Evolutionary conservation across 371 early-diverging fungal species (phyloP).

Genomic region (Umbelopsis sp.): DNA sequence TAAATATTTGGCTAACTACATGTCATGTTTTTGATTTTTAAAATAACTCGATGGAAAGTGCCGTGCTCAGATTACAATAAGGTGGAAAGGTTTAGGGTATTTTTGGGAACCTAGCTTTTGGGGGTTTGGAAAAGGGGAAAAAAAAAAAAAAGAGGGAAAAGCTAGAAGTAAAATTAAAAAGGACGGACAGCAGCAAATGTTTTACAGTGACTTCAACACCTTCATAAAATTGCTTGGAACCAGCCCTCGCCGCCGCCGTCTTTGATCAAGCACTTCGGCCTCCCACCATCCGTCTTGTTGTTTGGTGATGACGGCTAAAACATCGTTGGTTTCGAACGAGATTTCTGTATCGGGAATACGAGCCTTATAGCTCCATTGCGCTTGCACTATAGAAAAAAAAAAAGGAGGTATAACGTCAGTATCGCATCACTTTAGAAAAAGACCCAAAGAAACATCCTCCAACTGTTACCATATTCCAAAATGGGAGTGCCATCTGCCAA

Average conservation of each 20-base stretch:
- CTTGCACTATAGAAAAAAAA: not conserved
- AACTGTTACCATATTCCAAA: conserved; percentile 24
- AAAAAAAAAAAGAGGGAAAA: not conserved
- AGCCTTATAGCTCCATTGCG: conserved; percentile 11
- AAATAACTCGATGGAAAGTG: not conserved
- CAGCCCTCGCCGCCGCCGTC: conserved; percentile 28
- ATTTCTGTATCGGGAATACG: conserved; percentile 26
- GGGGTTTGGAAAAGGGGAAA: not conserved
- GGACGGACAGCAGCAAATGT: not conserved
- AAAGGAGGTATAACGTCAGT: not conserved
- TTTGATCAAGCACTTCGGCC: conserved; percentile 25
- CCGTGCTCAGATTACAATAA: no score
- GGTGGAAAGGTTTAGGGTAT: conserved; percentile 4
- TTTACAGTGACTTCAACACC: not conserved
- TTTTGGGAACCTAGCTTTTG: not conserved
- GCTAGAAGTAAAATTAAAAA: not conserved
- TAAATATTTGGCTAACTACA: no score
- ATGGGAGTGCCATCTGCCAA: conserved; percentile 26
- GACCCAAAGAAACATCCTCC: not conserved
- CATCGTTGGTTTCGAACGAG: conserved; percentile 29
- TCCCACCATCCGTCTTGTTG: conserved; percentile 42
- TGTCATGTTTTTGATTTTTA: no score
- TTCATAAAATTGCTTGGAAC: conserved; percentile 41
- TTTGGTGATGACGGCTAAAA: conserved; percentile 30
- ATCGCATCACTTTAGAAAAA: not conserved